phyloP scores from a whole-genome alignment of 2,329 filamentous ascomycete species.

The Chrysoporthe puriensis region DNA sequence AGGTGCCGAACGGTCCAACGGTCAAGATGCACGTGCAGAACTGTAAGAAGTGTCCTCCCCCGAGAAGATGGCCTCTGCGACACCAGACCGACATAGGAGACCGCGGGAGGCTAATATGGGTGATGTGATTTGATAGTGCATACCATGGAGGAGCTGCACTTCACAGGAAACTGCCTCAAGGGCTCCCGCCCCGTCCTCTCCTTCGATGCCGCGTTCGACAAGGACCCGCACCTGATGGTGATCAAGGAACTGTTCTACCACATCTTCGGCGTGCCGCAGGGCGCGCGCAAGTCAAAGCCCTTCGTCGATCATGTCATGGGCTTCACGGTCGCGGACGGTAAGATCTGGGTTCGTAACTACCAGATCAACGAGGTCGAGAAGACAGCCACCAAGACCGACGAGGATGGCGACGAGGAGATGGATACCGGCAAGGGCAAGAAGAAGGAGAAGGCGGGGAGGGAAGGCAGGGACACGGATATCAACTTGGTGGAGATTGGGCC shows the following conservation, averaged over 20 bases:
- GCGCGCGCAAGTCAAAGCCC: constrained; percentile 87
- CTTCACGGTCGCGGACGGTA: constrained; percentile 87
- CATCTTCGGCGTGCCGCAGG: constrained; percentile 89
- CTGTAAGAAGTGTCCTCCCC: constrained; percentile 49
- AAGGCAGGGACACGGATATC: constrained; percentile 70
- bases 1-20: constrained; percentile 78
- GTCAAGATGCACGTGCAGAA: constrained; percentile 74
- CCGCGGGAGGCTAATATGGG: neutral
- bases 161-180: constrained; percentile 95
- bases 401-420: constrained; percentile 46
- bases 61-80: neutral
- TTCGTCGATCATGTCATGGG: constrained; percentile 96
- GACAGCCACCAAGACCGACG: constrained; percentile 44
- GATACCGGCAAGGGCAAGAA: constrained; percentile 39
- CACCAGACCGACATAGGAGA: neutral
- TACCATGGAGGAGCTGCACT: constrained; percentile 96
- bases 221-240: constrained; percentile 76
- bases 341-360: constrained; percentile 95
- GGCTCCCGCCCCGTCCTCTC: constrained; percentile 88
- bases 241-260: constrained; percentile 91
- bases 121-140: constrained; percentile 60
- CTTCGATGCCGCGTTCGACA: constrained; percentile 87
- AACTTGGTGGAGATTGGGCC: constrained; percentile 92
- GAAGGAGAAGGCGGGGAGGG: constrained; percentile 43
- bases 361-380: constrained; percentile 84